These are phyloP conservation scores for Pleoardoris graminearum DNA, from an alignment of 2,329 filamentous ascomycete genomes.

Conservation along the genomic window DNA sequence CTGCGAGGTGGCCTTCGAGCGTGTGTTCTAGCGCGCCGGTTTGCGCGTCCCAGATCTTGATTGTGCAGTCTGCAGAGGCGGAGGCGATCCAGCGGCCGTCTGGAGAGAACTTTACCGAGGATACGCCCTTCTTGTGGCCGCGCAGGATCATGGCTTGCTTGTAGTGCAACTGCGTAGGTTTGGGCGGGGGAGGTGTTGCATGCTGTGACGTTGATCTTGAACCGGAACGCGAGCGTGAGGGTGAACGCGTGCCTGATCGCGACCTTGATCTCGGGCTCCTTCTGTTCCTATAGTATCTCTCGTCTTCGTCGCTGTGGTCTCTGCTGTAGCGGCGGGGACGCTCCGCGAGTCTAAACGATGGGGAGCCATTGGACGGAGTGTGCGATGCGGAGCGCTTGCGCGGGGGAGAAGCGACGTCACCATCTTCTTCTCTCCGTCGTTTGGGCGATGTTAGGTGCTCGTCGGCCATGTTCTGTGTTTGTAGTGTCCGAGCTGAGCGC, in stretches of 20 bases:
- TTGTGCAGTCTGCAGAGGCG: conserved; percentile 80
- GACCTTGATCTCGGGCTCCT: conserved; percentile 19
- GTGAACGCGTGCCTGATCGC: conserved; percentile 23
- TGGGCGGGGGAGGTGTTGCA: conserved; percentile 48
- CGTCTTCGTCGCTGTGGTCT: conserved; percentile 37
- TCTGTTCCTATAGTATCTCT: conserved; percentile 30
- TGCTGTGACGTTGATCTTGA: conserved; percentile 20
- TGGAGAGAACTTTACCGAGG: conserved; percentile 87
- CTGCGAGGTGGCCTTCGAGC: conserved; percentile 89
- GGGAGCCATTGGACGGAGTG: conserved; percentile 33
- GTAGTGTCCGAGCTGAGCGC: neutral
- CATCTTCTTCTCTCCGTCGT: conserved; percentile 34
- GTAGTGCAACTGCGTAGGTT: conserved; percentile 67
- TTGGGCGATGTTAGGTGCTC: conserved; percentile 32
- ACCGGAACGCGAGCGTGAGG: conserved; percentile 21
- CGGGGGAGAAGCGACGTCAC: conserved; percentile 30
- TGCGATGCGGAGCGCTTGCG: conserved; percentile 40
- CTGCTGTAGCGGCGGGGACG: conserved; percentile 41
- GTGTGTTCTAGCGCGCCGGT: conserved; percentile 84
- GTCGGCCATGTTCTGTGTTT: conserved; percentile 21
- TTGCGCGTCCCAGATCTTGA: conserved; percentile 85
- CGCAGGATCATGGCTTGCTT: conserved; percentile 69
- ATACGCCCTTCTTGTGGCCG: conserved; percentile 78
- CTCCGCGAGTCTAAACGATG: conserved; percentile 36
- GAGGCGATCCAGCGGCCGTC: conserved; percentile 89